phyloP scores from a whole-genome alignment of 73 alveolate species.

The Paramecium primaurelia region DNA sequence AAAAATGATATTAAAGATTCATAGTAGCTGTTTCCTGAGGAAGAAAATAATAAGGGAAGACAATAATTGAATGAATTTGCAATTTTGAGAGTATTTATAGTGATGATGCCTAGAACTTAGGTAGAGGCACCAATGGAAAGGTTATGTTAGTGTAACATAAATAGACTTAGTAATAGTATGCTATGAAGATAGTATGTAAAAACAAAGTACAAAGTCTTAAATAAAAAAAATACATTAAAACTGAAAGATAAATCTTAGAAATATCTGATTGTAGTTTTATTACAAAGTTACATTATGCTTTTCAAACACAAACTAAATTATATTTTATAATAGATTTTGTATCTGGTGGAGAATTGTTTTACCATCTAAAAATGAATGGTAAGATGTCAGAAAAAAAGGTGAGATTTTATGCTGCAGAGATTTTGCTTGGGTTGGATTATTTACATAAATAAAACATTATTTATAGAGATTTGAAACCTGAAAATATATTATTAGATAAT shows the following conservation, averaged over 20 bases:
- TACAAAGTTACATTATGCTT: slow-evolving; percentile 85
- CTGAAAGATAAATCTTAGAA: slow-evolving; percentile 90
- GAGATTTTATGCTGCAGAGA: slow-evolving; percentile 83
- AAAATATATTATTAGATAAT: slow-evolving; percentile 70
- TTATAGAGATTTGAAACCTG: slow-evolving; percentile 81
- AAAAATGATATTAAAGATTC: background rate
- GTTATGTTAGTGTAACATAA: slow-evolving; percentile 69
- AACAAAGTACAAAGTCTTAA: slow-evolving; percentile 45
- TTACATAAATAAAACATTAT: slow-evolving; percentile 75
- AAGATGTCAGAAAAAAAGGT: slow-evolving; percentile 77
- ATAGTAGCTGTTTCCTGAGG: background rate
- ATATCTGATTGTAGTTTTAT: slow-evolving; percentile 73
- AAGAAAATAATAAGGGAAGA: background rate
- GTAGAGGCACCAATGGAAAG: slow-evolving; percentile 76
- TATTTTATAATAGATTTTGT: slow-evolving; percentile 89
- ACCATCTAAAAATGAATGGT: slow-evolving; percentile 66
- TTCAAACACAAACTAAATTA: slow-evolving; percentile 79
- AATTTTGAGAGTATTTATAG: background rate
- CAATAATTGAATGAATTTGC: background rate
- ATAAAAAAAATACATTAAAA: slow-evolving; percentile 61
- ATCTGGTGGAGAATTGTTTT: slow-evolving; percentile 81
- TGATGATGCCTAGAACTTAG: slow-evolving; percentile 27
- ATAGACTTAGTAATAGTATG: slow-evolving; percentile 63
- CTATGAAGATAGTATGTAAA: slow-evolving; percentile 70
- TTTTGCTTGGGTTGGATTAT: slow-evolving; percentile 74